Percentiles rank a stretch among this genome's conserved stretches.
Conservation (phyloP, 305 asterid species). For the Fraxinus albicans region DNA sequence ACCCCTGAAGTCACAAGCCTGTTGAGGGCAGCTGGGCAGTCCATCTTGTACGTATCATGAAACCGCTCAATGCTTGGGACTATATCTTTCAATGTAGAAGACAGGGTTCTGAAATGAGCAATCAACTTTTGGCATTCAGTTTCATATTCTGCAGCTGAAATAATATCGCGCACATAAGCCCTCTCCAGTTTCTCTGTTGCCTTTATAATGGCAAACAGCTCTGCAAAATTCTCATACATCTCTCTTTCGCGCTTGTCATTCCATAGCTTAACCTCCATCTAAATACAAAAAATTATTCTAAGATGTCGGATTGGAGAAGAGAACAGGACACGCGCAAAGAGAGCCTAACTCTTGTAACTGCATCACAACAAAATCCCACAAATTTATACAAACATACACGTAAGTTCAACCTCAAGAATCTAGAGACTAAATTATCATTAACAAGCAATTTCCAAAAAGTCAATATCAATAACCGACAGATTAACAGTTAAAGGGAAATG, state of each 20-base stretch:
- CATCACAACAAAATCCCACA: conserved; percentile 24
- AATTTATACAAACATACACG: background rate
- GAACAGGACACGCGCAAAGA: conserved; percentile 89
- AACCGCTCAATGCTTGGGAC: conserved; percentile 79
- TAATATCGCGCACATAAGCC: conserved; percentile 82
- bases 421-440: background rate
- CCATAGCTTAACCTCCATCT: conserved; percentile 97
- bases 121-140: conserved; percentile 71
- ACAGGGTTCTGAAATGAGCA: conserved; percentile 77
- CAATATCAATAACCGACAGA: background rate
- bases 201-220: conserved; percentile 86
- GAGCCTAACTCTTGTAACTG: conserved; percentile 39
- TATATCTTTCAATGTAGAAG: conserved; percentile 72
- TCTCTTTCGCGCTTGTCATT: conserved; percentile 96
- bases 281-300: conserved; percentile 1
- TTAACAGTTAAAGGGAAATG: background rate
- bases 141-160: conserved; percentile 67
- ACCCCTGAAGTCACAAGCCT: conserved; percentile 78
- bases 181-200: conserved; percentile 92
- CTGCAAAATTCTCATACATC: conserved; percentile 88
- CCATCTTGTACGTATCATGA: conserved; percentile 84
- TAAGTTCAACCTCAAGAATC: background rate
- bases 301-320: conserved; percentile 68
- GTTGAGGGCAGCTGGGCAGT: conserved; percentile 72
- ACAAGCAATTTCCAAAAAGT: conserved; percentile 5